Evolutionary conservation across 2,329 filamentous ascomycete species (phyloP).

Genomic region (Myotisia sp.): DNA sequence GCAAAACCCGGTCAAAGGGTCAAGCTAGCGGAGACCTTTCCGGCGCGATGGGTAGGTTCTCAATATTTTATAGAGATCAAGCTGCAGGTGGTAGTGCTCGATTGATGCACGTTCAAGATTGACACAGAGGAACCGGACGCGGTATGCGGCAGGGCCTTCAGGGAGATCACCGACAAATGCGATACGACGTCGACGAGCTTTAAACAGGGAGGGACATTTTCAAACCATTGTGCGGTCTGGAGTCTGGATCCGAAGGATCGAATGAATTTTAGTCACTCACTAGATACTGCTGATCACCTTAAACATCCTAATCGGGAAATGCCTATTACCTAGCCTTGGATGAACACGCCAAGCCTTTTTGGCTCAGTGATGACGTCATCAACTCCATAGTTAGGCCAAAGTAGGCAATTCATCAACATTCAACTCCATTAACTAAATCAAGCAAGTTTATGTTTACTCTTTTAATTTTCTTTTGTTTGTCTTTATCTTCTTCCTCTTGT

Average conservation of each 20-base stretch:
- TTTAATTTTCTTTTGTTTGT: too few species aligned
- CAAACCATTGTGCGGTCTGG: neutral
- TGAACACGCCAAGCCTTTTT: too few species aligned
- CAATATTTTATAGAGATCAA: neutral
- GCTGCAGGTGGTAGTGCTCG: neutral
- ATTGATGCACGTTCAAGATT: neutral
- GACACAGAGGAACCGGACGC: neutral
- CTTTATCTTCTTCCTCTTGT: too few species aligned
- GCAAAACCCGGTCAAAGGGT: neutral
- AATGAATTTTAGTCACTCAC: too few species aligned
- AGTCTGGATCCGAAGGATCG: neutral
- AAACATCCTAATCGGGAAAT: too few species aligned
- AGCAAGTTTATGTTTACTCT: too few species aligned
- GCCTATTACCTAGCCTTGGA: too few species aligned
- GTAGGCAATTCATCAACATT: too few species aligned
- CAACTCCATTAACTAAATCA: too few species aligned
- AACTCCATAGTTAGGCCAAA: too few species aligned
- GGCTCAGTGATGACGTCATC: too few species aligned
- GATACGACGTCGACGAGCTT: neutral
- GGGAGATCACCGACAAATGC: neutral
- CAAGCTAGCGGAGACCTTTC: neutral
- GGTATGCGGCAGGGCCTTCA: neutral
- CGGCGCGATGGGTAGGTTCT: neutral
- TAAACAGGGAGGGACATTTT: conserved; percentile 1
- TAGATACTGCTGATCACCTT: too few species aligned